Base-by-base conservation (phyloP, 345 rosid species). In the Gossypium thurberi region DNA sequence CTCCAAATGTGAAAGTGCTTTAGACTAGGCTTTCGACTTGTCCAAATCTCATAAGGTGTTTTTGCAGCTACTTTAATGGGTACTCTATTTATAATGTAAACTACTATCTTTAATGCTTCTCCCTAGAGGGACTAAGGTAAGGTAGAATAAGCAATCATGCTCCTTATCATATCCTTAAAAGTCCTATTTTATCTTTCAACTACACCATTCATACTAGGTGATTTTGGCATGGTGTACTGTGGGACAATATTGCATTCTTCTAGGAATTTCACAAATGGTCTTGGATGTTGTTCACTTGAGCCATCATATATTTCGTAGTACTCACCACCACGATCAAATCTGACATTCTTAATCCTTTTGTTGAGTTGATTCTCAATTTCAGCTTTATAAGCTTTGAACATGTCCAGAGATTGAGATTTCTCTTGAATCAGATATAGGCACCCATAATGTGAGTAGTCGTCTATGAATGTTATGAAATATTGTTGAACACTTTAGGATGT, bases 351-450 rank as follows among this genome's bases (percentile, higher is more conserved):
- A 5, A 53, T 53, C 18, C 11, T 53, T 53, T 53, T 17, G 8
- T 15, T 51, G 7, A 14, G 55, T 51, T 51, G 6, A 5, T 51
- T 51, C 55, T 71, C 66, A 56, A 71, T 53, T 71, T 56, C 43
- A 23, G 2, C 28, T 13, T 71, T 58, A 50, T 10, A 67, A 20
- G 8, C 21, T 9, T 68, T 25, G 12, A 50, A 68, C n/a, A 46
- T 23, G 15, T 21, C 20, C 14, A 59, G 25, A 0, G 21, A 59
- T 15, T 44, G 13, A 2, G 25, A 72, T 64, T 58, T 72, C 6
- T 72, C 42, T 44, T 72, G 44, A 14, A 71, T 71, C 4, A 71
- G 10, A 59, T 58, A 72, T 58, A 59, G 4, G 50, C 10, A 58
- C 13, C 3, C 37, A 17, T 44, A 70, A 3, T 17, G 10, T 13